Evolutionary conservation across 1,284 basidiomycete species (phyloP).

Genomic region (Anthracocystis setariae): DNA sequence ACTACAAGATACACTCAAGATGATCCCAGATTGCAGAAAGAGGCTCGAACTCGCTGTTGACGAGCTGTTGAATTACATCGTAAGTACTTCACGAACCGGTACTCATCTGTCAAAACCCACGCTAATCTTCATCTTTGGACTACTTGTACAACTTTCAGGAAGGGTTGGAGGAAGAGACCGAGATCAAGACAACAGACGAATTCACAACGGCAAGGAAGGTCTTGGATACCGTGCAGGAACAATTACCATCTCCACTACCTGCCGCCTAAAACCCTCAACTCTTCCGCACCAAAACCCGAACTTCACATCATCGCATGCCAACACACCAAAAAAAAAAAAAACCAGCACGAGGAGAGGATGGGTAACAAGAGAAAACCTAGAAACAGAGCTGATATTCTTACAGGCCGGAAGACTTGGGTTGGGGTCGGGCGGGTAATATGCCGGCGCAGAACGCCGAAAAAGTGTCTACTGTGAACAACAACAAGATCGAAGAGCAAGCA

Average conservation of each 20-base stretch:
- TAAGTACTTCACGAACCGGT: too few relatives aligned
- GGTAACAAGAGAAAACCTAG: too few relatives aligned
- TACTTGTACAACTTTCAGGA: too few relatives aligned
- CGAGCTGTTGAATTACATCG: conserved; percentile 43
- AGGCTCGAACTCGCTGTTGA: conserved; percentile 38
- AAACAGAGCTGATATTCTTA: conserved; percentile 4
- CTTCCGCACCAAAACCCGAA: too few relatives aligned
- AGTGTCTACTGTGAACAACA: conserved; percentile 4
- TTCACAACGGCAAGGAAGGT: conserved; percentile 12
- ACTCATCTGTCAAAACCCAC: too few relatives aligned
- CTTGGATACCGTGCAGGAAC: not conserved
- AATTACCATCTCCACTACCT: conserved; percentile 9
- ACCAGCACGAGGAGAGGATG: too few relatives aligned
- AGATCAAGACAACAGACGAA: conserved; percentile 1
- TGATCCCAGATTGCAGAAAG: conserved; percentile 58
- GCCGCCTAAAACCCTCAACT: conserved; percentile 8
- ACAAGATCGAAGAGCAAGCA: not conserved
- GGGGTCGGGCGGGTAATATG: conserved; percentile 3
- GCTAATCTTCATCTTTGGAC: not conserved
- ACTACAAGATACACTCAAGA: conserved; percentile 49
- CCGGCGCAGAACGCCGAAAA: conserved; percentile 1
- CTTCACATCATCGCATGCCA: too few relatives aligned
- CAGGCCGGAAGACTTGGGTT: not conserved
- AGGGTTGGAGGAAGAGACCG: conserved; percentile 7
- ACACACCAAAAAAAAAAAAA: too few relatives aligned